Conservation (phyloP, 2,329 filamentous ascomycete species). For the Ophiognomonia clavigignenti-juglandacearum region DNA sequence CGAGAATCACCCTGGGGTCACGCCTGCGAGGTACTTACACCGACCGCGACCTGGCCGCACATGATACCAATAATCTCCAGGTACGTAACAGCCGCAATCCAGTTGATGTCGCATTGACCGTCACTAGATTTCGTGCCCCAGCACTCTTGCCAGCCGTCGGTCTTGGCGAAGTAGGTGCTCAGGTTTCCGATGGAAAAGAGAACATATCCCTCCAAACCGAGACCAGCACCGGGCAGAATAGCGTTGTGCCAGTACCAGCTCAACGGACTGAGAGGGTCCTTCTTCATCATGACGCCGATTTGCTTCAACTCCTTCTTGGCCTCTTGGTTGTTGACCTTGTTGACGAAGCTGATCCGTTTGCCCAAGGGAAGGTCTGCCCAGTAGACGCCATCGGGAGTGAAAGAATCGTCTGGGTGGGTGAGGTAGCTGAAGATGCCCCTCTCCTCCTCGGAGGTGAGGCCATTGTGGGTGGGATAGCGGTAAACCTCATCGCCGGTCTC, state of each 20-base stretch:
- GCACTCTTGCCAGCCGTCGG: constrained; percentile 63
- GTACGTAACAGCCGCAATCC: constrained; percentile 82
- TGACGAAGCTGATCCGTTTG: constrained; percentile 71
- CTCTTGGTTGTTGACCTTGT: constrained; percentile 66
- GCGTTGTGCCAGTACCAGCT: constrained; percentile 85
- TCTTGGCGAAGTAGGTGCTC: constrained; percentile 70
- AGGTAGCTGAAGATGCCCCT: constrained; percentile 68
- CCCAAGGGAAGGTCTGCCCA: constrained; percentile 80
- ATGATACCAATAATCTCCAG: constrained; percentile 95
- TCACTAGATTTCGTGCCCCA: constrained; percentile 56
- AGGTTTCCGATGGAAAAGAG: constrained; percentile 96
- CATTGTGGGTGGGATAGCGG: constrained; percentile 35
- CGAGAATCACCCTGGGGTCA: too few relatives aligned
- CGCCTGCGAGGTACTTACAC: too few relatives aligned
- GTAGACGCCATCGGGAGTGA: constrained; percentile 77
- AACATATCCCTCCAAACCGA: constrained; percentile 91
- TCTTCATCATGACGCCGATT: constrained; percentile 77
- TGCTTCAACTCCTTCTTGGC: constrained; percentile 59
- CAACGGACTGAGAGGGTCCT: constrained; percentile 79
- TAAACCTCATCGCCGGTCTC: constrained; percentile 45
- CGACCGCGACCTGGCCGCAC: constrained; percentile 83
- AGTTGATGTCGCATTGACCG: constrained; percentile 68
- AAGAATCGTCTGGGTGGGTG: constrained; percentile 84
- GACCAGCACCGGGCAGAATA: constrained; percentile 85
- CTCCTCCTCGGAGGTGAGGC: constrained; percentile 39